These are phyloP conservation scores for Ilyonectria sp. DNA, from an alignment of 2,329 filamentous ascomycete species.

Conservation along the genomic window DNA sequence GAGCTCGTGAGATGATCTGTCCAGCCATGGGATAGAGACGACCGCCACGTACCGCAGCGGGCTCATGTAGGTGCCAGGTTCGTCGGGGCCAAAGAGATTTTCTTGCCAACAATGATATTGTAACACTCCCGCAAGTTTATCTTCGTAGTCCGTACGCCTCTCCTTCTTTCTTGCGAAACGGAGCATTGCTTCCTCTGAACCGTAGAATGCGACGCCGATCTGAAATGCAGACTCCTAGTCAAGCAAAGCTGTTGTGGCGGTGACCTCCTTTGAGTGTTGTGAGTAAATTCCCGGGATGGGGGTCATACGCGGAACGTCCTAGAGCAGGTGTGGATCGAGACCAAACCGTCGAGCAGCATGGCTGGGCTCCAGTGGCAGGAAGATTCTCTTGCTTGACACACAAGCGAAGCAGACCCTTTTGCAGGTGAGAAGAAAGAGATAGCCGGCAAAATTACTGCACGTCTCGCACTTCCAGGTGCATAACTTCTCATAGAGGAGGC, in stretches of 20 bases:
- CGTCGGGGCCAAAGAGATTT: too few species aligned
- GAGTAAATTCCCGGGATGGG: background rate
- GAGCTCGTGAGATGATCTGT: too few species aligned
- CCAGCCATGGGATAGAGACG: too few species aligned
- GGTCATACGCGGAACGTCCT: background rate
- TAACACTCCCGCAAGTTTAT: too few species aligned
- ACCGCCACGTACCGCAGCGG: too few species aligned
- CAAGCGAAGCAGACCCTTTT: slow-evolving; percentile 14
- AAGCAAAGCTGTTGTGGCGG: too few species aligned
- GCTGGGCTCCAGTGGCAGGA: background rate
- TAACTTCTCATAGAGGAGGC: background rate
- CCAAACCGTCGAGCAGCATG: background rate
- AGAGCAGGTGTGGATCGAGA: background rate
- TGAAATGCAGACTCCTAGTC: background rate
- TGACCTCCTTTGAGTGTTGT: background rate
- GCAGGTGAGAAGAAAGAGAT: background rate
- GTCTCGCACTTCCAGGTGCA: background rate
- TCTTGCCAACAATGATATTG: too few species aligned
- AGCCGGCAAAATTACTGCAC: slow-evolving; percentile 20
- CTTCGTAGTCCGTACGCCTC: too few species aligned
- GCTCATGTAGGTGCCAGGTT: too few species aligned
- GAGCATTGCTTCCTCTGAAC: too few species aligned
- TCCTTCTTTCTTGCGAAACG: too few species aligned
- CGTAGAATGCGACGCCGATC: background rate
- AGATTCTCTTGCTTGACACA: background rate